Base-by-base conservation (phyloP, 1,284 basidiomycete genomes). In the Melanopsichium pennsylvanicum region DNA sequence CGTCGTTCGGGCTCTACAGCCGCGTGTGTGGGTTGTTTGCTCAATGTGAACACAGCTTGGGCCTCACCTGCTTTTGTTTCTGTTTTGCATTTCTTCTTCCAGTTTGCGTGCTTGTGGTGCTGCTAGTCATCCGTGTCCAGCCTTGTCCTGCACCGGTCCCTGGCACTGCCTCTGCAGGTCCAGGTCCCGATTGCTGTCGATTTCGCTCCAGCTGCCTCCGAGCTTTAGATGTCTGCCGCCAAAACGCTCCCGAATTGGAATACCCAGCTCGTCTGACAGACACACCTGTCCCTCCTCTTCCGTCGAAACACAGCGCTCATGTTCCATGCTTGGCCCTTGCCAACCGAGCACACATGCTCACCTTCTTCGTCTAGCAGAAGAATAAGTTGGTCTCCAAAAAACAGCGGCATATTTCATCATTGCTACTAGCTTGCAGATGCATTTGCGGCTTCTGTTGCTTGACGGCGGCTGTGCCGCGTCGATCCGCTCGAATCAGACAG, bases 401-500 rank as follows among this genome's bases (percentile, higher is more conserved):
- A n/a, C n/a, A n/a, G n/a, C n/a, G n/a, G n/a, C n/a, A n/a, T n/a
- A n/a, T n/a, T n/a, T n/a, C n/a, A n/a, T n/a, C n/a, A n/a, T n/a
- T n/a, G n/a, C n/a, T n/a, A n/a, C 32, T 8, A 13, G 32, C 32
- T 34, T n/a, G 8, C 29, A 41, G 16, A 15, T 12, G 18, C 32
- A 29, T 36, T 34, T 40, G 39, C 39, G 33, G 32, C 38, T 18
- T 42, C 39, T 36, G 38, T 39, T 41, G 7, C 25, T 36, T 25
- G 23, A 29, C 15, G 23, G n/a, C n/a, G n/a, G 26, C 13, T 35
- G 32, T 25, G 22, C 39, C 32, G 39, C 19, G 48, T 50, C 32
- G 39, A 50, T 50, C 39, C 39, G 21, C 48, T 50, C 15, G n/a
- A n/a, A 36, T 21, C 33, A 42, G 15, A 32, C 32, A 38, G 29